Evolutionary conservation across 352 stramenopile species (phyloP).

Genomic region (Phytophthora sp.): DNA sequence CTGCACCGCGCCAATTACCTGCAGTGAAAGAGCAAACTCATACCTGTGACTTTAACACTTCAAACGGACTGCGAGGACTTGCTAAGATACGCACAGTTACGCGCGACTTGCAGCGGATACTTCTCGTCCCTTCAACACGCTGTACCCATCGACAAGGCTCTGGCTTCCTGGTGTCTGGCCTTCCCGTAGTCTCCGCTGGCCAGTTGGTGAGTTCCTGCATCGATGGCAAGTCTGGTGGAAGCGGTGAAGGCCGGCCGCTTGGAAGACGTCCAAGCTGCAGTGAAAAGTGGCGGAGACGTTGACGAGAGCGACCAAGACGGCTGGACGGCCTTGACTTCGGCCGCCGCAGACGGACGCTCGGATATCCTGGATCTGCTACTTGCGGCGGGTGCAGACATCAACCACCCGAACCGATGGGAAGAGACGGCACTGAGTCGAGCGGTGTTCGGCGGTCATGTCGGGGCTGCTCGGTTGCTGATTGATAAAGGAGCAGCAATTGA

Average conservation of each 20-base stretch:
- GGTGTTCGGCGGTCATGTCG: conserved; percentile 3
- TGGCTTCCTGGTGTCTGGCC: no score
- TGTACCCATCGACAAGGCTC: no score
- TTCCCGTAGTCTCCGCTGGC: no score
- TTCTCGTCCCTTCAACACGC: no score
- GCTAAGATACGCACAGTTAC: no score
- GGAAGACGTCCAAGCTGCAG: not conserved
- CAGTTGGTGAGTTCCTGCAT: not conserved
- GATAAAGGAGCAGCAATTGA: not conserved
- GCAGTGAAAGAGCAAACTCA: no score
- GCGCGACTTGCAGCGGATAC: no score
- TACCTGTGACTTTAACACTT: no score
- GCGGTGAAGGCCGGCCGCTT: not conserved
- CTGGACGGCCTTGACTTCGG: conserved; percentile 5
- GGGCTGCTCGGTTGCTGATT: not conserved
- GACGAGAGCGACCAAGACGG: conserved; percentile 4
- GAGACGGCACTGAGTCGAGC: conserved; percentile 15
- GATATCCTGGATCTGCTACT: conserved; percentile 10
- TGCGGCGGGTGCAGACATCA: not conserved
- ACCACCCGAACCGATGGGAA: conserved; percentile 9
- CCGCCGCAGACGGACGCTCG: conserved; percentile 9
- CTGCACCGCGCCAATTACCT: no score
- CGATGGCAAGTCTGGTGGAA: not conserved
- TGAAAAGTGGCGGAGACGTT: not conserved
- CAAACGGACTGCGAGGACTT: no score